Percentiles rank a stretch among this genome's conserved stretches.
phyloP scores from a whole-genome alignment of 2,329 filamentous ascomycete species.

The Colletotrichum cereale region DNA sequence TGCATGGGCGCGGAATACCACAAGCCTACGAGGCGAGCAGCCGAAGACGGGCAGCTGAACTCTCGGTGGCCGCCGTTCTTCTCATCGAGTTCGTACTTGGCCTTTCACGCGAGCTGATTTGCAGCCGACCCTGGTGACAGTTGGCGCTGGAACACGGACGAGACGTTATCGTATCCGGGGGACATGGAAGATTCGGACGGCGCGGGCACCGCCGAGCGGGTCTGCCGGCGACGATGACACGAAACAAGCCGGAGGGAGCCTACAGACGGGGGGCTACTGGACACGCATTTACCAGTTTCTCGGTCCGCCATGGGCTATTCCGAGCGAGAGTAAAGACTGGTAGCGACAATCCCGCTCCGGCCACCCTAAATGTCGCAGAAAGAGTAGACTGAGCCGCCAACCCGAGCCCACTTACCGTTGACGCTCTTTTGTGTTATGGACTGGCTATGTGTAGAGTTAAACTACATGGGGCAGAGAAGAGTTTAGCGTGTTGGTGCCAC shows the following conservation, averaged over 20 bases:
- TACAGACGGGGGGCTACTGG: neutral
- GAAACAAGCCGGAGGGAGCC: conserved; percentile 12
- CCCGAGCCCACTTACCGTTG: neutral
- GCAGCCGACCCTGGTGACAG: neutral
- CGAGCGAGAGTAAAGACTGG: neutral
- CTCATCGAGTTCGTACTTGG: neutral
- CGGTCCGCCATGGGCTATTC: neutral
- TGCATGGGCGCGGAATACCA: too few species aligned
- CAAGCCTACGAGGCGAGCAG: too few species aligned
- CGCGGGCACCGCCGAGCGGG: conserved; percentile 1
- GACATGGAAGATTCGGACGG: neutral
- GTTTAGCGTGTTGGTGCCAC: neutral
- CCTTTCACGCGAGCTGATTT: neutral
- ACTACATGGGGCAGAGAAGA: neutral
- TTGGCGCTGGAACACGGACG: neutral
- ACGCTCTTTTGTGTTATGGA: neutral
- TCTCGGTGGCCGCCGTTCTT: neutral
- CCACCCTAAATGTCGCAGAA: neutral
- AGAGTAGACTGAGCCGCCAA: neutral
- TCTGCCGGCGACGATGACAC: neutral
- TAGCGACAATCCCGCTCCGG: too few species aligned
- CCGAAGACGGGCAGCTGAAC: neutral
- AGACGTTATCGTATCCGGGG: neutral
- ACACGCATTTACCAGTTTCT: neutral
- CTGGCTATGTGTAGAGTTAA: neutral